Conservation (phyloP, 75 land plant species). For the Selaginella moellendorffii region DNA sequence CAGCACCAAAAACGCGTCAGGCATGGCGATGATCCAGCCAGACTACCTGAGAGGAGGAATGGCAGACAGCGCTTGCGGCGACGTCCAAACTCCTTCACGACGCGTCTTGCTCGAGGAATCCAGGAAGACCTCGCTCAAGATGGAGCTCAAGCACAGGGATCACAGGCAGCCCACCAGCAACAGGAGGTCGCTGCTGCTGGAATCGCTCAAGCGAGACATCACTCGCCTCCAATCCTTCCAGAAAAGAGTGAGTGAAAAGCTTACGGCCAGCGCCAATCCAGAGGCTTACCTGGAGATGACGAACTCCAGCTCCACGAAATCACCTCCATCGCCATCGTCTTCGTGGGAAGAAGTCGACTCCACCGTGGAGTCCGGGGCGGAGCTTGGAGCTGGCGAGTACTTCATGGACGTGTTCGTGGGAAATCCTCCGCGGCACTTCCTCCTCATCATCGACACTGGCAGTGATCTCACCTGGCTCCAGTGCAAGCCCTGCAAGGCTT, state of each 20-base stretch:
- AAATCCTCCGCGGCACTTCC: constrained; percentile 68
- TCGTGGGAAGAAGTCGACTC: constrained; percentile 15
- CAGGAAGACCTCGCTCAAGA: not conserved
- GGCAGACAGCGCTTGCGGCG: too few relatives aligned
- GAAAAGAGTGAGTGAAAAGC: constrained; percentile 23
- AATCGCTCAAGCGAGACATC: constrained; percentile 26
- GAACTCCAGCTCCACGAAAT: not conserved
- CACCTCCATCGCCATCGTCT: not conserved
- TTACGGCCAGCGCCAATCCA: constrained; percentile 18
- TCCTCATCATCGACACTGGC: constrained; percentile 77
- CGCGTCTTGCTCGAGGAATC: too few relatives aligned
- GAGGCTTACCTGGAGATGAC: constrained; percentile 5
- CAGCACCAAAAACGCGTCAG: too few relatives aligned
- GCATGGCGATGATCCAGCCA: too few relatives aligned
- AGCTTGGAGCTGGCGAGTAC: constrained; percentile 81
- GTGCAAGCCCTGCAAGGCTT: constrained; percentile 64
- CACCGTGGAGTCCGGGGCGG: constrained; percentile 60
- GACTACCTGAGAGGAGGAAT: too few relatives aligned
- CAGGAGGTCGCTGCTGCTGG: constrained; percentile 14
- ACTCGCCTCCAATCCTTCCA: constrained; percentile 32
- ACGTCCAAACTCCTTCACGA: too few relatives aligned
- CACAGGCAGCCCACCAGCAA: not conserved
- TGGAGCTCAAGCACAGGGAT: constrained; percentile 10
- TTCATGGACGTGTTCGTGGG: constrained; percentile 80
- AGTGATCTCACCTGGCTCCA: constrained; percentile 94